Evolutionary conservation across 176 grass and related monocot genomes (phyloP), one percentile per base, ranked within the genome.

Genomic region (Chloris gayana): DNA sequence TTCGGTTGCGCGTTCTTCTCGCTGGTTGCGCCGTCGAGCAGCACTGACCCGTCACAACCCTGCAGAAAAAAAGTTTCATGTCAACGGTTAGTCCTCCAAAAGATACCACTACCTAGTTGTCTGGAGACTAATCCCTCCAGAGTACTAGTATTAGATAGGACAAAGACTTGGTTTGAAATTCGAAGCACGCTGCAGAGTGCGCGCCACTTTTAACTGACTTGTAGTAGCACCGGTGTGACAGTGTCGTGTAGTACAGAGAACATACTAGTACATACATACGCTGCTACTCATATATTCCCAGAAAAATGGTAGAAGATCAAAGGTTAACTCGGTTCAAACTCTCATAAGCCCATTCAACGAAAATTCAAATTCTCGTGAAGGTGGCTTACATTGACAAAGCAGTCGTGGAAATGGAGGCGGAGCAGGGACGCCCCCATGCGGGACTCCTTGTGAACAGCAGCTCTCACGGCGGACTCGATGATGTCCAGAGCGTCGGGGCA

Each of bases 361-460:
- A 11, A 44, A 10, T 44, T 12, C 41, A 12, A 10, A 44, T 10
- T 10, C 35, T 80, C 31, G 0, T n/a, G 31, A 19, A 50, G 22
- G 22, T n/a, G 42, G 1, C 25, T n/a, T 83, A 30, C 82, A 76
- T 91, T 83, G 70, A 88, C 85, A 49, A 85, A 91, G 45, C 82
- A 88, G 58, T 88, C 86, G 60, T 85, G 82, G 69, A 88, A 91
- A 82, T 91, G 85, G 51, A 91, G 85, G 37, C 82, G 85, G 24
- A 91, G 85, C 57, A 92, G 58, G 3, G 90, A 92, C 9, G 88
- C 91, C 2, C 85, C 91, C 91, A 90, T 90, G 70, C 91, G 91
- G 38, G 78, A 78, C 42, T 93, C 91, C 18, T 88, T 82, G 59
- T 44, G 69, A n/a, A 93, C 77, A 2, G 87, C 88, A 15, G 57